phyloP scores from a whole-genome alignment of 352 stramenopile genomes.

The Pythium plurisporium region DNA sequence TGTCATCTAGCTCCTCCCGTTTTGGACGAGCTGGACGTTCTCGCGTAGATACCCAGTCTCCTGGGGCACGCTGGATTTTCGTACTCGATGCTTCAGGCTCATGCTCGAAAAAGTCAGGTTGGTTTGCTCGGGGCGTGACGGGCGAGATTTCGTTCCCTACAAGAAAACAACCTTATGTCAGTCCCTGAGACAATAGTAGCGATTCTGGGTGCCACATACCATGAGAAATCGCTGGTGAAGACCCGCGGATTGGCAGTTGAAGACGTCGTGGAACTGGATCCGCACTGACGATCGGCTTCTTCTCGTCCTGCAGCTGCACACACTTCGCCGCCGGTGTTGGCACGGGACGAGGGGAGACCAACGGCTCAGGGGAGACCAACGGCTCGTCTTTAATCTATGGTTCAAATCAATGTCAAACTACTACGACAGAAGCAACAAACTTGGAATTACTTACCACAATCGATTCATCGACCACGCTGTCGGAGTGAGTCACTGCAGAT shows the following conservation, averaged over 20 bases:
- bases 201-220: too few species aligned
- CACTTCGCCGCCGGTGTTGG: not conserved
- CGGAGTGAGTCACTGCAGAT: not conserved
- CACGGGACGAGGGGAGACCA: not conserved
- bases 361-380: not conserved
- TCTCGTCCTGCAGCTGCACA: not conserved
- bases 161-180: too few species aligned
- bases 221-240: not conserved
- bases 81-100: not conserved
- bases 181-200: too few species aligned
- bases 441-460: not conserved
- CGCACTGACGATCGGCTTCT: not conserved
- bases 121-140: not conserved
- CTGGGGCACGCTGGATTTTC: not conserved
- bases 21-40: conserved; percentile 8
- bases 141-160: not conserved
- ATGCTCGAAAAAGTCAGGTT: not conserved
- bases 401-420: not conserved
- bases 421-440: not conserved
- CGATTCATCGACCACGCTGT: conserved; percentile 14
- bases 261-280: not conserved
- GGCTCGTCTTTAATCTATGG: conserved; percentile 19
- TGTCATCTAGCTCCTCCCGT: not conserved
- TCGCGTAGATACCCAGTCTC: conserved; percentile 14
- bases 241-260: not conserved